phyloP scores from a whole-genome alignment of 2,329 filamentous ascomycete species.

The Monilinia vaccinii-corymbosi region DNA sequence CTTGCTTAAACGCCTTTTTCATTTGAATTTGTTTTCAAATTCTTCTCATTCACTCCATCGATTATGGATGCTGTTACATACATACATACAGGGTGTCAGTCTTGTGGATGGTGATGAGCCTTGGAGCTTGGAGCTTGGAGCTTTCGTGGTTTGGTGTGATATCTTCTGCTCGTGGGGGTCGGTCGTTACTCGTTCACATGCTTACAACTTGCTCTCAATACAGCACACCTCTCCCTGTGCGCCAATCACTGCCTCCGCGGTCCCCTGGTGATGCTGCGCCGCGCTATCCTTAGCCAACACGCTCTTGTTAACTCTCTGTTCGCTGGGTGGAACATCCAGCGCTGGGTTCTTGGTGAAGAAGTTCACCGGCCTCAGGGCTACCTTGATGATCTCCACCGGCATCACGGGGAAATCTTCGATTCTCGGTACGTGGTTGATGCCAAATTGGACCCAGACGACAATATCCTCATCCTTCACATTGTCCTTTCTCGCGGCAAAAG shows the following conservation, averaged over 20 bases:
- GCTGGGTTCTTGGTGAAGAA: slow-evolving; percentile 45
- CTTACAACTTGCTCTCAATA: slow-evolving; percentile 9
- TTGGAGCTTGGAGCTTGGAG: too few relatives aligned
- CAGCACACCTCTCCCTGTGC: slow-evolving; percentile 7
- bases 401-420: slow-evolving; percentile 62
- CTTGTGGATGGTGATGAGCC: too few relatives aligned
- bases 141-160: too few relatives aligned
- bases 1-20: not conserved
- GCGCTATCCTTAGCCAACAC: not conserved
- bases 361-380: slow-evolving; percentile 41
- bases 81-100: too few relatives aligned
- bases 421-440: slow-evolving; percentile 55
- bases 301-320: slow-evolving; percentile 35
- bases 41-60: too few relatives aligned
- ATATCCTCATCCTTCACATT: slow-evolving; percentile 43
- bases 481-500: slow-evolving; percentile 43
- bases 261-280: not conserved
- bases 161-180: too few relatives aligned
- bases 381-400: slow-evolving; percentile 48
- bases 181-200: not conserved
- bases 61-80: too few relatives aligned
- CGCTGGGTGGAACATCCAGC: slow-evolving; percentile 39
- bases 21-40: too few relatives aligned
- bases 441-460: slow-evolving; percentile 48
- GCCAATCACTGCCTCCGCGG: slow-evolving; percentile 1